Evolutionary conservation across 2,329 filamentous ascomycete genomes (phyloP), one percentile per base, ranked within the genome.

Genomic region (Pezicula radicicola): DNA sequence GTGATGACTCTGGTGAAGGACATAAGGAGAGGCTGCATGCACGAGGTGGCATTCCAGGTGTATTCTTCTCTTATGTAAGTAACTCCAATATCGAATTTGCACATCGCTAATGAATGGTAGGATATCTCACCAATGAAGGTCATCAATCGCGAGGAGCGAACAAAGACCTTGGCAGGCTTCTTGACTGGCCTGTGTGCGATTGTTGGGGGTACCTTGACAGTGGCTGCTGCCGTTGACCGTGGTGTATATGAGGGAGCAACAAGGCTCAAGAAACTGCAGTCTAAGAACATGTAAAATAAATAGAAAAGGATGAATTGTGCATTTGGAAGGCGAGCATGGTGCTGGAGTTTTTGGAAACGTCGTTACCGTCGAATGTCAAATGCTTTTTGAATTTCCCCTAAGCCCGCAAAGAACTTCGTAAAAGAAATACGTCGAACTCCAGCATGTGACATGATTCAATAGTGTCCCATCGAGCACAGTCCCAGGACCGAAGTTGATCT

Each of bases 51-150:
- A 97, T 99, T 63, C 94, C 94, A 0, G 94, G 94, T 41, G 92
- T 99, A 13, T 99, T 99, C 77, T 97, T 99, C 76, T 96, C 91
- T 60, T 99, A 99, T 64, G 89, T 92, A 77, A 81, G 88, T 82
- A 44, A 30, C 25, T 39, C 15, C 4, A 4, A 9, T 25, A 6
- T 25, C 15, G 21, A 46, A 27, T 6, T 48, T 42, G 40, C 30
- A 30, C 37, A 44, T 42, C 46, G 37, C 56, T 61, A 65, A 70
- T 49, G 64, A 44, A 12, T 42, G 3, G 35, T 50, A 92, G 88
- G 94, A 99, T 64, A 99, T 99, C 70, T 97, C 93, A 2, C 94
- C 94, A 5, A 99, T 99, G 94, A 99, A 97, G 75, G 93, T 99
- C 55, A 88, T 99, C 73, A 99, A 99, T 76, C 88, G 92, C 50